phyloP scores from a whole-genome alignment of 805 yeast species.

The Candida taoyuanica region DNA sequence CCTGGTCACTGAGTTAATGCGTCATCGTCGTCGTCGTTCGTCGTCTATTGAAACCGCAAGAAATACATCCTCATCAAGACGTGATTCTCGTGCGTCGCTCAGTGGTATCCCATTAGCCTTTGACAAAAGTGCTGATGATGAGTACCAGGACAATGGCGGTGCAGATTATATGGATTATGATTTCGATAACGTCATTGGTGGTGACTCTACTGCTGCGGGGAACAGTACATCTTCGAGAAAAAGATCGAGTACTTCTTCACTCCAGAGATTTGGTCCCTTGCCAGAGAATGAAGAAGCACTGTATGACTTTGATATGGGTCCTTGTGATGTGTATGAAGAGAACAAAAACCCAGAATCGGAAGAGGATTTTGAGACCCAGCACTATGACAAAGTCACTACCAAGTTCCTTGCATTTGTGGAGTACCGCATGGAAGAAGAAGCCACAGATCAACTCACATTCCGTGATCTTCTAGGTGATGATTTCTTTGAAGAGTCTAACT shows the following conservation, averaged over 20 bases:
- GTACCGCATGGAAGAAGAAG: slow-evolving; percentile 20
- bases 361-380: background rate
- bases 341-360: too few species aligned
- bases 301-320: too few species aligned
- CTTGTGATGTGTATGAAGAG: too few species aligned
- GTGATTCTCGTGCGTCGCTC: slow-evolving; percentile 23
- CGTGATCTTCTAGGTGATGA: slow-evolving; percentile 13
- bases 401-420: slow-evolving; percentile 22
- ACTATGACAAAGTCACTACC: slow-evolving; percentile 16
- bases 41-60: slow-evolving; percentile 24
- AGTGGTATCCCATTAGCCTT: slow-evolving; percentile 17
- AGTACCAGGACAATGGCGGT: background rate
- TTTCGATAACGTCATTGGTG: slow-evolving; percentile 3
- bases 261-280: slow-evolving; percentile 15
- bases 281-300: slow-evolving; percentile 19
- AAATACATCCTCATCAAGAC: slow-evolving; percentile 22
- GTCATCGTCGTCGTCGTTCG: slow-evolving; percentile 19
- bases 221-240: slow-evolving; percentile 7
- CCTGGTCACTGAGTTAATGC: slow-evolving; percentile 23
- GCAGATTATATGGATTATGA: slow-evolving; percentile 6
- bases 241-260: slow-evolving; percentile 17
- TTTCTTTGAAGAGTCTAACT: slow-evolving; percentile 2
- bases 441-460: slow-evolving; percentile 18
- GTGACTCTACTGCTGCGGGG: slow-evolving; percentile 5
- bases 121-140: background rate